Conservation (phyloP, 306 rosid genomes). For the Rosa chinensis region DNA sequence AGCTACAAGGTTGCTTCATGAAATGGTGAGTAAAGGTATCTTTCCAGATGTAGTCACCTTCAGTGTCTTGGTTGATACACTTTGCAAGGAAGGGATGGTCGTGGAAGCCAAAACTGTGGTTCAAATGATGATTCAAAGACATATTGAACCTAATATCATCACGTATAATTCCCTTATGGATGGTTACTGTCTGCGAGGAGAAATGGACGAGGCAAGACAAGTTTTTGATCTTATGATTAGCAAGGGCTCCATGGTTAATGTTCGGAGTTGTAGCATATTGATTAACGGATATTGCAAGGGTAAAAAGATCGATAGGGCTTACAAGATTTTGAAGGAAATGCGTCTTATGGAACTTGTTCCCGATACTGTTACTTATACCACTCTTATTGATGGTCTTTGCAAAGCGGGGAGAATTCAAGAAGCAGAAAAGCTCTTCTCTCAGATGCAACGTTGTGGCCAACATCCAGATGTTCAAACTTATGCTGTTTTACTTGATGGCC, state of each 20-base stretch:
- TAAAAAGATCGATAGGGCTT: background rate
- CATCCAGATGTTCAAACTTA: background rate
- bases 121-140: background rate
- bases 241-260: background rate
- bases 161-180: background rate
- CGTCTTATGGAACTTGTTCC: background rate
- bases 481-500: background rate
- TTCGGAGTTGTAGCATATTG: background rate
- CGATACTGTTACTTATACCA: background rate
- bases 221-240: background rate
- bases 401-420: background rate
- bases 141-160: background rate
- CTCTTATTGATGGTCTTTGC: background rate
- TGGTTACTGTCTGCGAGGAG: background rate
- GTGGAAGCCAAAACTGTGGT: background rate
- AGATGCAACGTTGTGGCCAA: background rate
- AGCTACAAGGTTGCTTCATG: background rate
- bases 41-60: background rate
- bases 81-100: background rate
- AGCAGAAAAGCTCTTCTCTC: background rate
- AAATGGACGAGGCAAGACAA: background rate
- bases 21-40: background rate
- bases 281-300: background rate
- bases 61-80: background rate
- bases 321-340: background rate